phyloP scores from a whole-genome alignment of 108 stramenopile genomes.

The Nitzschia sp. region DNA sequence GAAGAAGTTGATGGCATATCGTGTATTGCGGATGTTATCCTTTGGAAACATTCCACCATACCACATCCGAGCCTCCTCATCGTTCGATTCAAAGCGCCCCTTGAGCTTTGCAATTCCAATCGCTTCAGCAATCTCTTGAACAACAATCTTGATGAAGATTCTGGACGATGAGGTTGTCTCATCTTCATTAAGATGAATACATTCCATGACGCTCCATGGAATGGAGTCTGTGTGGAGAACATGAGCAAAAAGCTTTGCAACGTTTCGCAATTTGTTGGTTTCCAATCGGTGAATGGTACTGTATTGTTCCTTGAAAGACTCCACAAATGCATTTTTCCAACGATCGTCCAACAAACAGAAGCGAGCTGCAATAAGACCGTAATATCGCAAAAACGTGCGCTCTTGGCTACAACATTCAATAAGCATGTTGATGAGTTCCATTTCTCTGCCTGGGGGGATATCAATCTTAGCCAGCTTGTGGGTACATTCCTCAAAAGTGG shows the following conservation, averaged over 20 bases:
- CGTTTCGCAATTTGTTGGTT: conserved; percentile 98
- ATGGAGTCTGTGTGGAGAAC: conserved; percentile 94
- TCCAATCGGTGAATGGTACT: conserved; percentile 95
- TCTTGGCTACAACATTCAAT: conserved; percentile 98
- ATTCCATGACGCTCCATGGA: conserved; percentile 92
- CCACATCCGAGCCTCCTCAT: conserved; percentile 65
- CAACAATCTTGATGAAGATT: conserved; percentile 97
- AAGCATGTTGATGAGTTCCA: conserved; percentile 93
- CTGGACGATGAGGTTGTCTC: conserved; percentile 96
- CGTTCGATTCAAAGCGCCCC: conserved; percentile 81
- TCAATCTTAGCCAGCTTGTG: conserved; percentile 97
- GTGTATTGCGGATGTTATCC: conserved; percentile 93
- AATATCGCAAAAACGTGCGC: conserved; percentile 93
- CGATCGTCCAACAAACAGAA: conserved; percentile 90
- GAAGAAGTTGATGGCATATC: conserved; percentile 99
- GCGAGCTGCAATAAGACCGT: conserved; percentile 91
- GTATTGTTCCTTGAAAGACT: conserved; percentile 85
- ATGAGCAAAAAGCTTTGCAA: conserved; percentile 98
- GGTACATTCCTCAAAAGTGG: conserved; percentile 96
- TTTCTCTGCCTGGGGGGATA: conserved; percentile 86
- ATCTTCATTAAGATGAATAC: conserved; percentile 92
- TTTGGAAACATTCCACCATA: conserved; percentile 94
- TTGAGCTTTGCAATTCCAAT: conserved; percentile 91
- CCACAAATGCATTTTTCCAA: conserved; percentile 89
- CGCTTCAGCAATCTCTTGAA: conserved; percentile 95